Evolutionary conservation across 192 early-diverging fungal genomes (phyloP), one percentile per base, ranked within the genome.

Genomic region (Phycomyces nitens): DNA sequence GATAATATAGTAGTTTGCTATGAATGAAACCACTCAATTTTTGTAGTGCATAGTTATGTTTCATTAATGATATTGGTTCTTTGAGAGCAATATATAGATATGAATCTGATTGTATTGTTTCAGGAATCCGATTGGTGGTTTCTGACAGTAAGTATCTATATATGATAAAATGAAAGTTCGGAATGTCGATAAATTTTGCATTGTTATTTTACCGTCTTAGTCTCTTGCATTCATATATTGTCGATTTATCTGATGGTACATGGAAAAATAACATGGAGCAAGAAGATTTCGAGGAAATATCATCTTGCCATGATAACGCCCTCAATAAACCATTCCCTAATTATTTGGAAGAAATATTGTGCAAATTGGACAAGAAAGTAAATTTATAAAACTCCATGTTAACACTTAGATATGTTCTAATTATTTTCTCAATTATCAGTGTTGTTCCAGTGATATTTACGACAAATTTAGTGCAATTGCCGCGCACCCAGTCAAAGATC

Each of bases 121-220:
- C n/a, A n/a, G n/a, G n/a, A n/a, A n/a, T n/a, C n/a, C n/a, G n/a
- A n/a, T n/a, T n/a, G n/a, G n/a, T n/a, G n/a, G n/a, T n/a, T n/a
- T n/a, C n/a, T n/a, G n/a, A 53, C 22, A 6, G 23, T 53, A 22
- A 22, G 23, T 53, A 53, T 53, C n/a, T n/a, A n/a, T 22, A 21
- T 5, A 24, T 53, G 12, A 53, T 42, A 42, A 14, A 42, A 53
- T 53, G 22, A 23, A 53, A 53, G 52, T 53, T 53, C 24, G 52
- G 22, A 53, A 53, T 53, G 52, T 53, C 52, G 52, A 53, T 53
- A 53, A 53, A 53, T 53, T 53, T 53, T 53, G 52, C 52, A 23
- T 53, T 53, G 23, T 11, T 53, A 53, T 53, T 23, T 53, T 53
- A 53, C 52, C 8, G 8, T 53, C 22, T 53, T 53, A 53, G 52